Base-by-base conservation (phyloP, 768 basidiomycete genomes). In the Lactarius psammicola region DNA sequence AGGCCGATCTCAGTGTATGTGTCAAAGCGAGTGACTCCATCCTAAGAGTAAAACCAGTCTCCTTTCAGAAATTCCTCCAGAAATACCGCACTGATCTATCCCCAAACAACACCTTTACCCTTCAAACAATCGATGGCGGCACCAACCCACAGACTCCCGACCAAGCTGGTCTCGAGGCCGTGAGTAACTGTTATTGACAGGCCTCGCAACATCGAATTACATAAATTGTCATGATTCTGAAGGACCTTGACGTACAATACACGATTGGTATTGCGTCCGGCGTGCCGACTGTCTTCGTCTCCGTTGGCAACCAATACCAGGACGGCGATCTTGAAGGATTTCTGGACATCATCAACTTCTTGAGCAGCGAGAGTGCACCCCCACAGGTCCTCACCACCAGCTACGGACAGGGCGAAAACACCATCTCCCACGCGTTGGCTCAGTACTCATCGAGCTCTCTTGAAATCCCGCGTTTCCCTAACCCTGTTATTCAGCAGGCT, bases 211-310 rank as follows among this genome's bases (percentile, higher is more conserved):
- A 15, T 51, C 49, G 23, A 46, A 51, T 51, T 26, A 26, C 49
- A 51, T 51, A 57, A 38, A 28, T 38, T 26, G 13, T 51, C 42
- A 42, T 34, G 44, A 8, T n/a, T n/a, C 31, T 18, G 4, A 33
- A 71, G 71, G 65, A 71, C 55, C 60, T 72, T 42, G 71, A 73
- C 62, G 65, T 64, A 23, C 68, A 72, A 62, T 73, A 73, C 62
- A 68, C 68, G 11, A 65, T 68, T 10, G 70, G 69, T 18, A 38
- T 71, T 17, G 72, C 71, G 44, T 55, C 63, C 4, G 70, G 65
- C 36, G 72, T 75, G n/a, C 73, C 71, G n/a, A 64, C 64, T 4
- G 66, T 42, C 18, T 74, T 74, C 68, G 67, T 75, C 66, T 71
- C 73, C 38, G 73, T 74, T 36, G 72, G 73, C 61, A 42, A 65